Evolutionary conservation across 306 rosid genomes (phyloP).

Genomic region (Urtica urens): DNA sequence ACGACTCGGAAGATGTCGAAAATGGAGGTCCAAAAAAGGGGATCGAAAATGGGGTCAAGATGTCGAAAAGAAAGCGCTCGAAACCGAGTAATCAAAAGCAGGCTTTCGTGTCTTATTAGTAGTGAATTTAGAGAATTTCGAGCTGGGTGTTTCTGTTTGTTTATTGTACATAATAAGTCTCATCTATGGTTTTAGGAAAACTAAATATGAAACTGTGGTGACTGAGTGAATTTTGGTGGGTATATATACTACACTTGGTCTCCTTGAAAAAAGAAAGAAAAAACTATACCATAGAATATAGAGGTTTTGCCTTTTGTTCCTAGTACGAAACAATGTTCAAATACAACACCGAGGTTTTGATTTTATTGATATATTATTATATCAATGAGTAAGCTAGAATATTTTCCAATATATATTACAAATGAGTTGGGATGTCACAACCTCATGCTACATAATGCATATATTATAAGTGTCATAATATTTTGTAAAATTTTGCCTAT

Average conservation of each 20-base stretch:
- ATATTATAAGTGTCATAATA: too few species aligned
- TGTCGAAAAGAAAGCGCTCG: constrained; percentile 78
- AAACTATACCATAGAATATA: background rate
- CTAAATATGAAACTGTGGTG: constrained; percentile 16
- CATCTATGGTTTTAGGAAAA: constrained; percentile 17
- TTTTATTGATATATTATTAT: too few species aligned
- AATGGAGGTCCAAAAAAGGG: constrained; percentile 45
- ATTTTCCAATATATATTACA: too few species aligned
- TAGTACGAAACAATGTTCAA: too few species aligned
- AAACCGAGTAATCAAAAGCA: constrained; percentile 43
- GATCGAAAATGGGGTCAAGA: constrained; percentile 30
- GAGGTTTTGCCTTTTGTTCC: constrained; percentile 1
- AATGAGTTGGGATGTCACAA: too few species aligned
- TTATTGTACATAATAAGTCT: constrained; percentile 26
- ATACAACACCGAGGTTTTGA: too few species aligned
- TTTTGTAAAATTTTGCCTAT: too few species aligned
- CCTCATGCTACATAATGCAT: too few species aligned
- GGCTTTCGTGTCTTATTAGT: constrained; percentile 24
- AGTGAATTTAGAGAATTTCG: constrained; percentile 10
- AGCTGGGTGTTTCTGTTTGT: constrained; percentile 23
- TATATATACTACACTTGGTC: constrained; percentile 41
- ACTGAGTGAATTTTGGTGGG: constrained; percentile 95
- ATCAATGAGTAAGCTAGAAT: too few species aligned
- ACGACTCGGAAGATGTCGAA: constrained; percentile 35
- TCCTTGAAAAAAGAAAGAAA: too few species aligned